A percentile compares a stretch with the other conserved stretches of the same genome.
phyloP scores from a whole-genome alignment of 2,329 filamentous ascomycete species.

The Fusarium armeniacum region DNA sequence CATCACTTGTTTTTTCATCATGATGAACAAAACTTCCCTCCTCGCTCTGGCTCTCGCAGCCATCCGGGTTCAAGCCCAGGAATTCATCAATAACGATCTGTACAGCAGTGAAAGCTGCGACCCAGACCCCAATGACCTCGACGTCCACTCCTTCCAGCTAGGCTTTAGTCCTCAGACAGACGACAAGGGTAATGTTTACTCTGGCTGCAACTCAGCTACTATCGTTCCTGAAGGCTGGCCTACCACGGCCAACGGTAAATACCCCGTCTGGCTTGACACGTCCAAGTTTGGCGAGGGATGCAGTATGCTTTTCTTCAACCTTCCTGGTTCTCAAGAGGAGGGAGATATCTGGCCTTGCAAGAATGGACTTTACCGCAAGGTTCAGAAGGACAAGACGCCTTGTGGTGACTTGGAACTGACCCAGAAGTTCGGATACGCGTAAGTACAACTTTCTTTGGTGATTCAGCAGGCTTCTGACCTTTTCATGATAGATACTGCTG shows the following conservation, averaged over 20 bases:
- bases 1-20: not conserved
- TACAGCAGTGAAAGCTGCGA: conserved; percentile 4
- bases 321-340: conserved; percentile 20
- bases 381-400: not conserved
- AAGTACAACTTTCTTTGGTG: not conserved
- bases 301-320: conserved; percentile 25
- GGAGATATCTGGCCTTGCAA: conserved; percentile 6
- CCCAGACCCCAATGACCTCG: conserved; percentile 10
- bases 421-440: conserved; percentile 14
- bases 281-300: conserved; percentile 8
- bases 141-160: conserved; percentile 4
- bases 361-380: conserved; percentile 9
- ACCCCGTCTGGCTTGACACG: conserved; percentile 18
- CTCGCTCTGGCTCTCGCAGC: not conserved
- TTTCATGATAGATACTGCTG: not conserved
- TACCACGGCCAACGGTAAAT: not conserved
- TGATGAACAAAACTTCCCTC: conserved; percentile 8
- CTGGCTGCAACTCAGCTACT: not conserved
- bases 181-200: not conserved
- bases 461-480: not conserved
- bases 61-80: conserved; percentile 12
- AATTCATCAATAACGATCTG: not conserved
- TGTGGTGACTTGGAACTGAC: conserved; percentile 13
- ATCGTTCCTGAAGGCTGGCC: conserved; percentile 10
- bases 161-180: not conserved